Percentiles rank a stretch among this genome's conserved stretches.
phyloP scores from a whole-genome alignment of 179 eudicot genomes.

The Sideroxylon spinosum region DNA sequence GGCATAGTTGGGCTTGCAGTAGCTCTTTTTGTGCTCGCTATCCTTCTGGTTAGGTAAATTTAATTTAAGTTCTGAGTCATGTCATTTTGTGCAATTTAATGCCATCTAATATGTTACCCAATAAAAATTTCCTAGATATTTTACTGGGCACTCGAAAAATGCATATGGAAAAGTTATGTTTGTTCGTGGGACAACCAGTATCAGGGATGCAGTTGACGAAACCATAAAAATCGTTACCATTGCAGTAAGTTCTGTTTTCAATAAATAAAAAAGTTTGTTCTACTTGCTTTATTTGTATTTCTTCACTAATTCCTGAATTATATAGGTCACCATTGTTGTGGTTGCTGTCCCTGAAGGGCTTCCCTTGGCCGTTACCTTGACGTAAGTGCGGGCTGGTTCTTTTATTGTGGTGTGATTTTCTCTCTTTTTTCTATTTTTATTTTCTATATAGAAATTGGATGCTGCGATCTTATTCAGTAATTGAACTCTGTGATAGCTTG shows the following conservation, averaged over 20 bases:
- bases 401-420: background rate
- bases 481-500: slow-evolving; percentile 40
- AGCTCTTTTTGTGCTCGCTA: slow-evolving; percentile 59
- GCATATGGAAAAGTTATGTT: slow-evolving; percentile 65
- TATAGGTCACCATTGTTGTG: slow-evolving; percentile 89
- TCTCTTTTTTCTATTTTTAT: background rate
- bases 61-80: background rate
- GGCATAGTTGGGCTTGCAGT: slow-evolving; percentile 89
- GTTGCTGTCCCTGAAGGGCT: slow-evolving; percentile 99
- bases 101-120: background rate
- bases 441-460: background rate
- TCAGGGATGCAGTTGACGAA: slow-evolving; percentile 51
- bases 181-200: slow-evolving; percentile 52
- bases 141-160: slow-evolving; percentile 63
- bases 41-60: slow-evolving; percentile 64
- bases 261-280: background rate
- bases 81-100: background rate
- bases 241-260: slow-evolving; percentile 51
- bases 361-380: slow-evolving; percentile 88
- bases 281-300: slow-evolving; percentile 7
- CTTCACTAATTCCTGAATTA: slow-evolving; percentile 22
- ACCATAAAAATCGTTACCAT: slow-evolving; percentile 59
- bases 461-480: background rate
- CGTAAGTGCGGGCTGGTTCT: slow-evolving; percentile 48
- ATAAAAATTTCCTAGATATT: slow-evolving; percentile 41